A percentile compares a stretch with the other conserved stretches of the same genome.
Evolutionary conservation across 169 alveolate genomes (phyloP).

Genomic region (Eimeria maxima): DNA sequence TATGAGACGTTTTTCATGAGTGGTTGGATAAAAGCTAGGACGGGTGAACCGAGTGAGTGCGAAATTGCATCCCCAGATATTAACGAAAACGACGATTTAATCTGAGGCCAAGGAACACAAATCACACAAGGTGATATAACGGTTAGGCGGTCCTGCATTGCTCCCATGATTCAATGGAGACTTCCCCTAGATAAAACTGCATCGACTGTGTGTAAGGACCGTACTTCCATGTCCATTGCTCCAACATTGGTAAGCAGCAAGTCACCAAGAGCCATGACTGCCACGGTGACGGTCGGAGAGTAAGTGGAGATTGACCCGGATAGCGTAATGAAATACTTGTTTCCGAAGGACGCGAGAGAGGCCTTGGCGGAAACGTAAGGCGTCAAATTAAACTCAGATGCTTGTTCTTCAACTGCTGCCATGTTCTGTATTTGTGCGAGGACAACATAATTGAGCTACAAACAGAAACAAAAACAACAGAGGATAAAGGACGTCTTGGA

Average conservation of each 20-base stretch:
- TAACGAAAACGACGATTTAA: not conserved
- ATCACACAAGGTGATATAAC: not conserved
- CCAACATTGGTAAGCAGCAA: slow-evolving; percentile 35
- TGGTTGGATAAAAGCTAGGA: slow-evolving; percentile 60
- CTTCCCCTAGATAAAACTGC: not conserved
- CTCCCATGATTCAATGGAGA: not conserved
- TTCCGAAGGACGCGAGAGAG: not conserved
- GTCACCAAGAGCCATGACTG: slow-evolving; percentile 38
- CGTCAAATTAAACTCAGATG: slow-evolving; percentile 32
- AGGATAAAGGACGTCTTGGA: not conserved
- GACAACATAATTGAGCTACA: slow-evolving; percentile 25
- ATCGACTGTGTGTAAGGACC: not conserved
- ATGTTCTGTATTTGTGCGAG: slow-evolving; percentile 68
- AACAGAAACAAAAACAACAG: slow-evolving; percentile 16
- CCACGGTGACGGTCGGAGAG: not conserved
- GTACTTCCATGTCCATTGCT: slow-evolving; percentile 13
- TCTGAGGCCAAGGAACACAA: slow-evolving; percentile 20
- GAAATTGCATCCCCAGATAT: not conserved
- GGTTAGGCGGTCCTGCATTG: too few species aligned
- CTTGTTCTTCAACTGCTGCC: slow-evolving; percentile 1
- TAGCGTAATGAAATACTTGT: not conserved
- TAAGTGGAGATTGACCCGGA: not conserved
- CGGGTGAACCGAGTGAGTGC: slow-evolving; percentile 39
- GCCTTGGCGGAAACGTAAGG: slow-evolving; percentile 13
- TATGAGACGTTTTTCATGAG: not conserved